A percentile compares a stretch with the other conserved stretches of the same genome.
These are phyloP conservation scores for Trichoderma sp. DNA, from an alignment of 2,329 filamentous ascomycete species.

Conservation along the genomic window DNA sequence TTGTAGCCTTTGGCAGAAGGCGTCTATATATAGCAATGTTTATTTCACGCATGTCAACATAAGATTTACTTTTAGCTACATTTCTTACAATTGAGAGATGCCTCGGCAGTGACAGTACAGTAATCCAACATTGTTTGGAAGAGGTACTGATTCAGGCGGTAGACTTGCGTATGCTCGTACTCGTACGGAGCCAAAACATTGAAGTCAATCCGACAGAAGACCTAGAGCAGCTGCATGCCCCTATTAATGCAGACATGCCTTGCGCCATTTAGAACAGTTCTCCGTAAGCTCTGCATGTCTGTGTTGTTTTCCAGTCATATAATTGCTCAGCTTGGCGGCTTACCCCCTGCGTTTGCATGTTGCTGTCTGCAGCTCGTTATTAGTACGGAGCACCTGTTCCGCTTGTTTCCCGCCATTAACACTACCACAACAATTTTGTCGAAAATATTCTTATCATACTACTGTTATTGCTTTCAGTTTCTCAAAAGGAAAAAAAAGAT, in stretches of 20 bases:
- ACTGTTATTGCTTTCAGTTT: neutral
- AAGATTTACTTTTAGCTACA: neutral
- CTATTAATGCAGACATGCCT: conserved; percentile 6
- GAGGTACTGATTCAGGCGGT: neutral
- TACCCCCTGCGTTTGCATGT: neutral
- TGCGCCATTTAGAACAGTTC: neutral
- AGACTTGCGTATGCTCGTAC: neutral
- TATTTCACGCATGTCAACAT: neutral
- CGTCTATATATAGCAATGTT: neutral
- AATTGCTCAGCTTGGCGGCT: neutral
- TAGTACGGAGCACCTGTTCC: neutral
- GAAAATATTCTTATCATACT: neutral
- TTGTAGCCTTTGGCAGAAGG: neutral
- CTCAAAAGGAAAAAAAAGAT: no score
- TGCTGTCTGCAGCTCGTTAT: neutral
- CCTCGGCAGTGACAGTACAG: neutral
- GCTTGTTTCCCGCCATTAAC: neutral
- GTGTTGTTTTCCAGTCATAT: neutral
- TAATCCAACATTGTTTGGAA: neutral
- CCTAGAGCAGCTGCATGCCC: neutral
- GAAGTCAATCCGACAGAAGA: neutral
- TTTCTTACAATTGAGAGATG: neutral
- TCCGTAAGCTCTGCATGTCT: neutral
- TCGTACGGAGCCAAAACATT: neutral
- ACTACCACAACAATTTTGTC: neutral